Base-by-base conservation (phyloP, 2,329 filamentous ascomycete genomes). In the Verruconis gallopava region DNA sequence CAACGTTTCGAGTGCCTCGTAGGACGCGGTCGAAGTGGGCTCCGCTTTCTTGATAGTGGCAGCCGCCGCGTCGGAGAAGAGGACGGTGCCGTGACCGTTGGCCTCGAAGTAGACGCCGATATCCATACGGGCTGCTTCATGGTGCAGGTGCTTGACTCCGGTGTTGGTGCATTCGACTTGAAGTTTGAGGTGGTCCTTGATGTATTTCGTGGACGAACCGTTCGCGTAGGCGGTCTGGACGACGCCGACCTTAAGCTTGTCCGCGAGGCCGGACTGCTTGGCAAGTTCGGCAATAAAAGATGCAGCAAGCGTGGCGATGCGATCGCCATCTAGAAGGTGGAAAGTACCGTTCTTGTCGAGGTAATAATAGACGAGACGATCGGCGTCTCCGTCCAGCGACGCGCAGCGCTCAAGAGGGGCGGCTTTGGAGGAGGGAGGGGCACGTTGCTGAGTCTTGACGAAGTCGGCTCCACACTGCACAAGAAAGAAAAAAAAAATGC, bases 201-300 rank as follows among this genome's bases (percentile, higher is more conserved):
- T 82, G 62, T 94, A 96, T 54, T 82, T 80, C 22, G 91, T 96
- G 57, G 85, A 89, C 18, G 89, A 82, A 38, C 91, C 91, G 61
- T 98, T 98, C 60, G 91, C 91, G 59, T 98, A 98, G 15, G 91
- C 91, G 1, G 91, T 98, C 65, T 98, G 91, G 11, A 98, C 82
- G 41, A 98, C 85, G 45, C 89, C 91, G 47, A 96, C 88, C 56
- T 83, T 85, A 50, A 96, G 72, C 48, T 88, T 80, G 20, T 82
- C 75, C 38, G 77, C 71, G 21, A 98, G 73, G 12, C 84, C 84
- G 43, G 85, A 84, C 46, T 79, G 81, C 44, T 79, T 77, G 40
- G 86, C 77, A 21, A 95, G 79, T 49, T 96, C 88, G 28, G 81
- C 84, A 48, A 98, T 85, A 67, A 95, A 98, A 1, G 83, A 85